Conservation (phyloP, 768 basidiomycete species). For the Mycena latifolia region DNA sequence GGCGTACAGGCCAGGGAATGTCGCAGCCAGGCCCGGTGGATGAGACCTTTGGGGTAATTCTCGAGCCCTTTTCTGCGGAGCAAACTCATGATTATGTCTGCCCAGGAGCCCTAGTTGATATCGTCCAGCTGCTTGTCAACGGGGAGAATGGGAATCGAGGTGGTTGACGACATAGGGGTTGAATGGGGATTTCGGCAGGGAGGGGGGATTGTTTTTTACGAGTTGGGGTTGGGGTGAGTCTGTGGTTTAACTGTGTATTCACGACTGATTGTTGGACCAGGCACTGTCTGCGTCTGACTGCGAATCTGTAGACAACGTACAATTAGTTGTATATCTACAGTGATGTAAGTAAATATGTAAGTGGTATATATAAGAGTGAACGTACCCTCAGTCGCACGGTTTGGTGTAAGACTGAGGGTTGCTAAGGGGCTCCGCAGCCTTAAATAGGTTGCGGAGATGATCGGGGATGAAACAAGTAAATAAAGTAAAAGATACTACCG, state of each 20-base stretch:
- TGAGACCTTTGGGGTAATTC: too few species aligned
- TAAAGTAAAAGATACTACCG: not conserved
- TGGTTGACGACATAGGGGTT: constrained; percentile 2
- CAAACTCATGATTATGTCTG: too few species aligned
- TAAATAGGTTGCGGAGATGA: too few species aligned
- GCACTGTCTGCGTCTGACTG: constrained; percentile 21
- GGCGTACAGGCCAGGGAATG: not conserved
- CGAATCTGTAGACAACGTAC: constrained; percentile 14
- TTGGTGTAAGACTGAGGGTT: constrained; percentile 4
- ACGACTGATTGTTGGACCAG: constrained; percentile 9
- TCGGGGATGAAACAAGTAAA: not conserved
- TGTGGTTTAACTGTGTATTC: not conserved
- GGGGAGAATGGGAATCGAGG: not conserved
- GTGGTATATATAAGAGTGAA: not conserved
- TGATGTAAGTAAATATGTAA: not conserved
- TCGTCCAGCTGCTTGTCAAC: constrained; percentile 13
- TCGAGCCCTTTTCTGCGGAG: too few species aligned
- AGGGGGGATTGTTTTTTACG: too few species aligned
- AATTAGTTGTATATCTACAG: not conserved
- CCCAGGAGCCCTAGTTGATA: constrained; percentile 5
- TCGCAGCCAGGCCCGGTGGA: too few species aligned
- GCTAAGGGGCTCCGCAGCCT: not conserved
- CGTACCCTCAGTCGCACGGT: constrained; percentile 1
- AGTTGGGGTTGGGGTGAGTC: not conserved
- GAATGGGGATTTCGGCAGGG: not conserved